phyloP scores from a whole-genome alignment of 345 rosid species.

The Kernera saxatilis region DNA sequence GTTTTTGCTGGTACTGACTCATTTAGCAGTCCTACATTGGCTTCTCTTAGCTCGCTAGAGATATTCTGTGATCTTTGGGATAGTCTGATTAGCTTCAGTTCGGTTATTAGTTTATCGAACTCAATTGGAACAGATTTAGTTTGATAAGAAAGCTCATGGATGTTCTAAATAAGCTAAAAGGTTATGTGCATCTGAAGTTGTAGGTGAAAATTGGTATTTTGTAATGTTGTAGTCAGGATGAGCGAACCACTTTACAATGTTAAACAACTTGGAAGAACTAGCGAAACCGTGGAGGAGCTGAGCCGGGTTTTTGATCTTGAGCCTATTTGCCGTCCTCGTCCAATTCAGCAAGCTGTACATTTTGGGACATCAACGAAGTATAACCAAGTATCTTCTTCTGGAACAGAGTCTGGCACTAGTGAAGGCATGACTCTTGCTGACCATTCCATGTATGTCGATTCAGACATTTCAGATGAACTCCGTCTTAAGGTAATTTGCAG shows the following conservation, averaged over 20 bases:
- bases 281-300: slow-evolving; percentile 39
- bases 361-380: slow-evolving; percentile 34
- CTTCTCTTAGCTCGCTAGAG: background rate
- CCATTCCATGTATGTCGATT: slow-evolving; percentile 56
- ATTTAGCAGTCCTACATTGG: background rate
- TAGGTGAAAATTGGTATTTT: background rate
- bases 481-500: slow-evolving; percentile 51
- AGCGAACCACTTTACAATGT: slow-evolving; percentile 75
- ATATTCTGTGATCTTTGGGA: background rate
- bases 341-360: slow-evolving; percentile 48
- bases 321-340: slow-evolving; percentile 54
- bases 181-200: background rate
- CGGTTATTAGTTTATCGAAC: background rate
- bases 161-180: background rate
- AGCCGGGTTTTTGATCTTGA: slow-evolving; percentile 41
- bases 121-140: background rate
- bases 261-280: slow-evolving; percentile 47
- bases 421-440: slow-evolving; percentile 41
- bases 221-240: slow-evolving; percentile 63
- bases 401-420: slow-evolving; percentile 39
- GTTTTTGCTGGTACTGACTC: background rate
- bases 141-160: background rate
- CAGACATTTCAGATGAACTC: slow-evolving; percentile 60
- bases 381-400: slow-evolving; percentile 34
- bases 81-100: background rate